Base-by-base conservation (phyloP, 2,329 filamentous ascomycete genomes). In the Arthrobotrys iridis region DNA sequence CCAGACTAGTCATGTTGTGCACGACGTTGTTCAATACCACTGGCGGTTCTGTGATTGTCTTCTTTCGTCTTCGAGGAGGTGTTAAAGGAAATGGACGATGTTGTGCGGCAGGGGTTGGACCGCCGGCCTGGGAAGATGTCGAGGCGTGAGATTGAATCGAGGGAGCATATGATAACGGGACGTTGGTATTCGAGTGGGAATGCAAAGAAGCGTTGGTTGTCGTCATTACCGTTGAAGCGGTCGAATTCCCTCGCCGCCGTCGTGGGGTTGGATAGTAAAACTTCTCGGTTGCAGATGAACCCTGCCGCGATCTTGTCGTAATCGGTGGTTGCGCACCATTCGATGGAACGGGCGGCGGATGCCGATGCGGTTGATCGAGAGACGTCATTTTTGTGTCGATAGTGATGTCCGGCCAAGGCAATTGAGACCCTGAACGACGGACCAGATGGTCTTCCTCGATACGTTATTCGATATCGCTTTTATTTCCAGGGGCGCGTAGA, bases 191-290 rank as follows among this genome's bases (percentile, higher is more conserved):
- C 30, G 70, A 67, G 30, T 74, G 70, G 33, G 71, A 75, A 48
- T 75, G 71, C 52, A 68, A 40, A 24, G 71, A 75, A 13, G 72
- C 59, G 52, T 76, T 70, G 10, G 72, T 70, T 1, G 72, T 37
- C 30, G 64, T 76, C 65, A 76, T 76, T 20, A 71, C 35, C 2
- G 65, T 71, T 22, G 72, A 70, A 13, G 72, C 45, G 18, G 60
- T 71, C 41, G 66, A 71, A 40, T 71, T 70, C 15, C 66, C 72
- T 37, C 72, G 58, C 55, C 72, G 65, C 72, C 72, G 72, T 62
- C 72, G 72, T 45, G 72, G 72, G 46, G 65, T 59, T 37, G 65
- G 72, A 62, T 76, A 71, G 46, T 76, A 76, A n/a, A 76, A 76
- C 46, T 76, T 76, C 65, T 76, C 72, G 18, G 72, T 76, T 26